Conservation (phyloP, 164 flowering plant genomes). For the Sextonia rubra region DNA sequence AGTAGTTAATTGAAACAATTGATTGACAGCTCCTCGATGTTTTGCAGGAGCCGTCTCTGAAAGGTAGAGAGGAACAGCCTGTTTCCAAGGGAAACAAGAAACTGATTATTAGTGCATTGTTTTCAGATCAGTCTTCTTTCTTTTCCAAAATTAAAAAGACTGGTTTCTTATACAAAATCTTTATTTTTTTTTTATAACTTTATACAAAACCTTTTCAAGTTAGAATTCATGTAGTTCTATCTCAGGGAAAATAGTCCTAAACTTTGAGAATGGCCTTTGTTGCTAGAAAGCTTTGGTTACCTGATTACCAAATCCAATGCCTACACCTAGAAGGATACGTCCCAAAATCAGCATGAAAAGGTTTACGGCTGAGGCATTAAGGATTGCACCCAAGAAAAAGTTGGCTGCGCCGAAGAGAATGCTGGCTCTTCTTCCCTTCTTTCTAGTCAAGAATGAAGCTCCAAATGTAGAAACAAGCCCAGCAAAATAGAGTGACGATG, state of each 20-base stretch:
- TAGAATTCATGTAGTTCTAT: too few relatives aligned
- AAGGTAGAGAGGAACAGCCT: conserved; percentile 91
- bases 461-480: conserved; percentile 78
- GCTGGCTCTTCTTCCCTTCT: conserved; percentile 59
- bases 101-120: background rate
- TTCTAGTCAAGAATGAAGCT: conserved; percentile 70
- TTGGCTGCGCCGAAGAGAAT: conserved; percentile 68
- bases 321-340: conserved; percentile 66
- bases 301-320: conserved; percentile 93
- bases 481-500: conserved; percentile 87
- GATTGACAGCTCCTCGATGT: conserved; percentile 74
- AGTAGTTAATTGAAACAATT: conserved; percentile 74
- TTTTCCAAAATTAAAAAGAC: background rate
- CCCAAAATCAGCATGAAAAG: conserved; percentile 76
- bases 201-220: too few relatives aligned
- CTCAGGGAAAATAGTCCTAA: too few relatives aligned
- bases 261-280: too few relatives aligned
- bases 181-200: too few relatives aligned
- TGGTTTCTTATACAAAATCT: too few relatives aligned
- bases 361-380: conserved; percentile 70
- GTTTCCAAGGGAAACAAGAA: conserved; percentile 3
- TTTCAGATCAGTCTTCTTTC: background rate
- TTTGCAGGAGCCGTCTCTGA: conserved; percentile 95
- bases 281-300: conserved; percentile 26
- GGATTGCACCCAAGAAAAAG: conserved; percentile 65